Conservation (phyloP, 106 monocot species). For the Agapanthus africanus region DNA sequence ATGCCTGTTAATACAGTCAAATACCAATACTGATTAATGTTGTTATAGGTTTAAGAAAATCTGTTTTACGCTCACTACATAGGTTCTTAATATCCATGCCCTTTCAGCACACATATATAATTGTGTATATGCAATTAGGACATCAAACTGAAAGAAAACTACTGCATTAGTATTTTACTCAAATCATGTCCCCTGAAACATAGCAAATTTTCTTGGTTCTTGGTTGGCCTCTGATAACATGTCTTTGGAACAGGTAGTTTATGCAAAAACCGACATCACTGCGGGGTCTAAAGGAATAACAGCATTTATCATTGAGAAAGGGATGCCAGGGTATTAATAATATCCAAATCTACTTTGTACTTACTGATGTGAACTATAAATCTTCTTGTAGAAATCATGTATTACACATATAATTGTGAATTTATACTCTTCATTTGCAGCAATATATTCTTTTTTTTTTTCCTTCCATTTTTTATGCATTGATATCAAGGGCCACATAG, state of each 20-base stretch:
- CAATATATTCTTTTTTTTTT: neutral
- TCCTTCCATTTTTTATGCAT: neutral
- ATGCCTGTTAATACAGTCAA: neutral
- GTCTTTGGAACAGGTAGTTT: slow-evolving; percentile 65
- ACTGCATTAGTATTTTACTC: neutral
- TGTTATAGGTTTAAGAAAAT: neutral
- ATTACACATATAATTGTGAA: neutral
- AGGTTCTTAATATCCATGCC: neutral
- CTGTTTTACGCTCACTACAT: neutral
- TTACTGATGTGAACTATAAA: neutral
- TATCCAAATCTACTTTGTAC: neutral
- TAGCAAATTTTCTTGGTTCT: neutral
- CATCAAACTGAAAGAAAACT: neutral
- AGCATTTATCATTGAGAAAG: slow-evolving; percentile 96
- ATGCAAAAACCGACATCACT: slow-evolving; percentile 82
- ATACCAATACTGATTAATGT: neutral
- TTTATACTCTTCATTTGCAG: neutral
- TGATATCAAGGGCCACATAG: neutral
- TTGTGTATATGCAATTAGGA: neutral
- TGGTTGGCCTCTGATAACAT: slow-evolving; percentile 3
- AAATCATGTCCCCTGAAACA: neutral
- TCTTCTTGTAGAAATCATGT: neutral
- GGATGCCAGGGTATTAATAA: slow-evolving; percentile 72
- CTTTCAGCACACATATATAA: neutral
- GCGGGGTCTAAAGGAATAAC: slow-evolving; percentile 98